A percentile compares a stretch with the other conserved stretches of the same genome.
phyloP scores from a whole-genome alignment of 2,329 filamentous ascomycete genomes.

The Acarospora socialis region DNA sequence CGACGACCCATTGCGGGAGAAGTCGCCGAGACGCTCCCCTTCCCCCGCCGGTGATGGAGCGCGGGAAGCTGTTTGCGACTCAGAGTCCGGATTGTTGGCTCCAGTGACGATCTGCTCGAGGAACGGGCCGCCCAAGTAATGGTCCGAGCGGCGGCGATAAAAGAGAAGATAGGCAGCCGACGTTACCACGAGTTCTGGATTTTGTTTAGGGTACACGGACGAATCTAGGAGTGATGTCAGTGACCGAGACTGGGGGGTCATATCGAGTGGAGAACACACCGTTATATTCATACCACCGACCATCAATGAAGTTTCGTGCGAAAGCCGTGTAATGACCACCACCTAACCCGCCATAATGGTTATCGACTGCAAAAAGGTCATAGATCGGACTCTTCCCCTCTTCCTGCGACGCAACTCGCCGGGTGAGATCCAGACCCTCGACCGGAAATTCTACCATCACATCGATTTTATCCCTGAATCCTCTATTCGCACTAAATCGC shows the following conservation, averaged over 20 bases:
- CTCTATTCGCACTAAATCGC: slow-evolving; percentile 75
- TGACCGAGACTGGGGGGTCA: slow-evolving; percentile 3
- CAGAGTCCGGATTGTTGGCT: slow-evolving; percentile 39
- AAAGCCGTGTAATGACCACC: slow-evolving; percentile 94
- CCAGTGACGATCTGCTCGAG: slow-evolving; percentile 57
- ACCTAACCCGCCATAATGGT: slow-evolving; percentile 84
- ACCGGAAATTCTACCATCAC: slow-evolving; percentile 83
- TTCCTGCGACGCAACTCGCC: slow-evolving; percentile 64
- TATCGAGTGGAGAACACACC: slow-evolving; percentile 43
- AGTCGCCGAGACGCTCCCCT: slow-evolving; percentile 74
- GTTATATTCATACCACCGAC: slow-evolving; percentile 92
- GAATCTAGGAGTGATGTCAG: slow-evolving; percentile 45
- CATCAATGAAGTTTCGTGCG: slow-evolving; percentile 81
- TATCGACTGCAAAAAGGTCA: slow-evolving; percentile 89
- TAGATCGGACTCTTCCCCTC: slow-evolving; percentile 73
- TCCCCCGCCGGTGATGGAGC: slow-evolving; percentile 53
- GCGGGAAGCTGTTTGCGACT: slow-evolving; percentile 28
- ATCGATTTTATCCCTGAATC: slow-evolving; percentile 78
- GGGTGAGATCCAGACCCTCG: slow-evolving; percentile 68
- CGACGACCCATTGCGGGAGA: slow-evolving; percentile 82
- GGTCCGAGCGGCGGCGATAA: slow-evolving; percentile 72
- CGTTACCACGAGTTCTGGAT: slow-evolving; percentile 52
- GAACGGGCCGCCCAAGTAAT: slow-evolving; percentile 63
- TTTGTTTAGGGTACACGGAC: slow-evolving; percentile 47
- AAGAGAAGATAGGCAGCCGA: slow-evolving; percentile 82